Base-by-base conservation (phyloP, 805 yeast species). In the Candida lessepsii region DNA sequence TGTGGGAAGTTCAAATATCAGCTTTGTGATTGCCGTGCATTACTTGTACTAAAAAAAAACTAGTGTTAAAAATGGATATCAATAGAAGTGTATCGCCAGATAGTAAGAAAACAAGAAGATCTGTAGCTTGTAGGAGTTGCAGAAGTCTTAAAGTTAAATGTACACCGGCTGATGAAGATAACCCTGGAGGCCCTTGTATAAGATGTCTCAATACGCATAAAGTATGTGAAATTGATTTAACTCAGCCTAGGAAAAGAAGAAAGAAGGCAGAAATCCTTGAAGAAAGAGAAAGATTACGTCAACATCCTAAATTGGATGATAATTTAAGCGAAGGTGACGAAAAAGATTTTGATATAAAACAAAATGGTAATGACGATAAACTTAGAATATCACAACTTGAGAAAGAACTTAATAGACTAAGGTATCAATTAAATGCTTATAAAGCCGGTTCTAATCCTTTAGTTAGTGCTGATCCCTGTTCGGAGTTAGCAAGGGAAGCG, bases 81-180 rank as follows among this genome's bases (percentile, higher is more conserved):
- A 19, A 31, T 31, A 14, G 26, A n/a, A 32, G 28, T 21, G 5
- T 6, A n/a, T 32, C 35, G 3, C 35, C 35, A 4, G 35, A 32
- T 10, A 23, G 13, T 16, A 32, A 32, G 13, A 40, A 45, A n/a
- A 42, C 45, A 3, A 54, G 80, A 40, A 51, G 80, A 35, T 60
- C 81, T 0, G 79, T 76, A 10, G 86, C 86, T 1, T 81, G 86
- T 57, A 78, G 75, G 47, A 67, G 78, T n/a, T 89, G 97, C 56
- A 95, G 91, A 52, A 58, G 85, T 0, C 70, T 87, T 37, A 89
- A 89, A 55, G 96, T 89, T 24, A 80, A 83, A 50, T 89, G 97
- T 60, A 78, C 83, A 6, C 93, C 96, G 0, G 68, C 82, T 1
- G 81, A 81, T 53, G 58, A 69, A 29, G 52, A 67, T 21, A 75